Evolutionary conservation across 208 protist species (phyloP).

Genomic region (Trypanosoma lewisi): DNA sequence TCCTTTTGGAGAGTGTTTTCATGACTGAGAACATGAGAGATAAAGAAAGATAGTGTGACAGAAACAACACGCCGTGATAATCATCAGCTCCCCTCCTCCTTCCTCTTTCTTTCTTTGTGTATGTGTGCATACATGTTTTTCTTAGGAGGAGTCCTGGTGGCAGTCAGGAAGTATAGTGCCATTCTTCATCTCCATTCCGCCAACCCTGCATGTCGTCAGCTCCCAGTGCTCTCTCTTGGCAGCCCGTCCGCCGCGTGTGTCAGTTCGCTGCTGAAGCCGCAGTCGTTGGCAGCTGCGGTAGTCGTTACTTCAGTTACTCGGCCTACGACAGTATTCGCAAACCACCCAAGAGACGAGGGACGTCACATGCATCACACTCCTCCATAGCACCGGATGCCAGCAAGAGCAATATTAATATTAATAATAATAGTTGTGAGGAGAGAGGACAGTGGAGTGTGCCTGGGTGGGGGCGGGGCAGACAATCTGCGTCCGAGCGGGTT

Average conservation of each 20-base stretch:
- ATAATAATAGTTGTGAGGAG: neutral
- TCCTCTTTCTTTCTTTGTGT: neutral
- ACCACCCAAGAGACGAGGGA: constrained; percentile 10
- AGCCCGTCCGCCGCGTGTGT: neutral
- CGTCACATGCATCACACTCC: neutral
- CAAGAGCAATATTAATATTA: neutral
- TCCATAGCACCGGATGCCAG: neutral
- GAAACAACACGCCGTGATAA: too few species aligned
- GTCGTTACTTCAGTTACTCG: constrained; percentile 26
- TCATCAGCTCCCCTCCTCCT: too few species aligned
- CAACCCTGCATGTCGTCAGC: too few species aligned
- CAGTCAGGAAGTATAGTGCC: too few species aligned
- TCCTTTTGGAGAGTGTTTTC: too few species aligned
- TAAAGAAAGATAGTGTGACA: too few species aligned
- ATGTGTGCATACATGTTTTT: neutral
- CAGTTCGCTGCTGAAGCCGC: too few species aligned
- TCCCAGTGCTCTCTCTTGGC: too few species aligned
- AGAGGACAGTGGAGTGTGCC: neutral
- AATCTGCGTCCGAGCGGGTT: constrained; percentile 39
- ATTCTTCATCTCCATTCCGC: too few species aligned
- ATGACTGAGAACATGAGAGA: too few species aligned
- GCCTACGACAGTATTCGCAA: constrained; percentile 29
- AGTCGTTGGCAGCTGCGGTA: neutral
- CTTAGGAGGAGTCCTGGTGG: neutral
- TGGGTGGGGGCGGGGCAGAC: constrained; percentile 30